These are phyloP conservation scores for Trametes elegans DNA, from an alignment of 768 basidiomycete genomes.

Conservation along the genomic window DNA sequence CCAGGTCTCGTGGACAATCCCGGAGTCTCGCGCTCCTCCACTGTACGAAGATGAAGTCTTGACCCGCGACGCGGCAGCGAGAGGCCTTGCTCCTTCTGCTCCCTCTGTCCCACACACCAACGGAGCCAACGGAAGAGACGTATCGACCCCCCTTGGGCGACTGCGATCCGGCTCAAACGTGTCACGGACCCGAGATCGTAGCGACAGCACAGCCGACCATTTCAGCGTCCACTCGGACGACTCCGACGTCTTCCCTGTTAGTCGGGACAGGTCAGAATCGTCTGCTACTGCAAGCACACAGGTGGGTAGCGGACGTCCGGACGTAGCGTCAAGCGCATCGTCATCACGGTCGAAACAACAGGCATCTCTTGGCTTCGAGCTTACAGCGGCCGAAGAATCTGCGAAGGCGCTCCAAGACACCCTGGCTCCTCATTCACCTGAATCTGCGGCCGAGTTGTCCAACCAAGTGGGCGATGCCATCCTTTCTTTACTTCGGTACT, in stretches of 20 bases:
- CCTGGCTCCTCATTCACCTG: conserved; percentile 55
- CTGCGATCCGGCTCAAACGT: conserved; percentile 36
- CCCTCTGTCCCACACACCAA: conserved; percentile 6
- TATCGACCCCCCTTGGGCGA: conserved; percentile 4
- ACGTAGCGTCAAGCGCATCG: neutral
- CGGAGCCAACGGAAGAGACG: conserved; percentile 9
- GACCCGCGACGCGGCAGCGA: neutral
- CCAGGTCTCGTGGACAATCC: conserved; percentile 57
- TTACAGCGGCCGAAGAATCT: conserved; percentile 65
- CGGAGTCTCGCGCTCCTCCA: conserved; percentile 8
- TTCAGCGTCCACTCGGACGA: conserved; percentile 78
- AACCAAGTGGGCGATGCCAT: conserved; percentile 58
- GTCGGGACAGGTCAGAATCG: conserved; percentile 26
- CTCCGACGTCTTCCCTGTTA: conserved; percentile 63
- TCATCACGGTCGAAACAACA: conserved; percentile 10
- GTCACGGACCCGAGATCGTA: conserved; percentile 30
- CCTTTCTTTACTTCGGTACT: conserved; percentile 57
- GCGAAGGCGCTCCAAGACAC: conserved; percentile 64
- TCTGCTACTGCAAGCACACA: conserved; percentile 16
- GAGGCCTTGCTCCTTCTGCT: neutral
- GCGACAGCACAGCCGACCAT: conserved; percentile 37
- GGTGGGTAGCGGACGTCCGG: conserved; percentile 13
- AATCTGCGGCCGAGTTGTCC: conserved; percentile 60
- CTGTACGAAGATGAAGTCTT: conserved; percentile 1
- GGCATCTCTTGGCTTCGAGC: conserved; percentile 16